These are phyloP conservation scores for Neopestalotiopsis clavispora DNA, from an alignment of 2,329 filamentous ascomycete species.

Conservation along the genomic window DNA sequence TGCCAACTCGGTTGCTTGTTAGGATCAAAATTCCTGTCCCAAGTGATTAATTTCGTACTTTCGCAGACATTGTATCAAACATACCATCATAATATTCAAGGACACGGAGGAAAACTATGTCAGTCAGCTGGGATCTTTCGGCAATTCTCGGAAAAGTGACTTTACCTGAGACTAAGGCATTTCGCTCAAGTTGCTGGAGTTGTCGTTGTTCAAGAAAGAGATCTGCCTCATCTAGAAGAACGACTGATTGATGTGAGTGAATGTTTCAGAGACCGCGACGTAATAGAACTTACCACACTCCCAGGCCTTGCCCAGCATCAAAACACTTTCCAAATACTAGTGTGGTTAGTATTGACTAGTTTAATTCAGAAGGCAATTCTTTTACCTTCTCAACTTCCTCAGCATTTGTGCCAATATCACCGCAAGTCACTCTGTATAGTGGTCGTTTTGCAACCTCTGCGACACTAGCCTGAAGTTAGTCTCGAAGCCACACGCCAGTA, in stretches of 20 bases:
- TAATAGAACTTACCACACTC: slow-evolving; percentile 24
- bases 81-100: not conserved
- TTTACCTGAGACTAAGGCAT: slow-evolving; percentile 37
- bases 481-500: not conserved
- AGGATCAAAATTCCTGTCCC: not conserved
- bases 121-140: not conserved
- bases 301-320: slow-evolving; percentile 38
- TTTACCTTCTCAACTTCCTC: slow-evolving; percentile 35
- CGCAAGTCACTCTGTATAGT: slow-evolving; percentile 37
- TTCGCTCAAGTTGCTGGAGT: slow-evolving; percentile 38
- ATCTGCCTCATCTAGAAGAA: slow-evolving; percentile 45
- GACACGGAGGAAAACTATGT: not conserved
- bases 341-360: not conserved
- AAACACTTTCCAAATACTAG: slow-evolving; percentile 33
- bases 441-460: slow-evolving; percentile 41
- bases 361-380: too few species aligned
- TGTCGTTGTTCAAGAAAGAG: slow-evolving; percentile 41
- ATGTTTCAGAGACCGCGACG: not conserved
- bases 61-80: not conserved
- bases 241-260: slow-evolving; percentile 19
- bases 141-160: accelerated
- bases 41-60: not conserved
- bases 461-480: slow-evolving; percentile 23
- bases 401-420: slow-evolving; percentile 36
- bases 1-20: not conserved